Evolutionary conservation across 2,329 filamentous ascomycete species (phyloP), one percentile per base, ranked within the genome.

Genomic region (Ascochyta viciae-villosae): DNA sequence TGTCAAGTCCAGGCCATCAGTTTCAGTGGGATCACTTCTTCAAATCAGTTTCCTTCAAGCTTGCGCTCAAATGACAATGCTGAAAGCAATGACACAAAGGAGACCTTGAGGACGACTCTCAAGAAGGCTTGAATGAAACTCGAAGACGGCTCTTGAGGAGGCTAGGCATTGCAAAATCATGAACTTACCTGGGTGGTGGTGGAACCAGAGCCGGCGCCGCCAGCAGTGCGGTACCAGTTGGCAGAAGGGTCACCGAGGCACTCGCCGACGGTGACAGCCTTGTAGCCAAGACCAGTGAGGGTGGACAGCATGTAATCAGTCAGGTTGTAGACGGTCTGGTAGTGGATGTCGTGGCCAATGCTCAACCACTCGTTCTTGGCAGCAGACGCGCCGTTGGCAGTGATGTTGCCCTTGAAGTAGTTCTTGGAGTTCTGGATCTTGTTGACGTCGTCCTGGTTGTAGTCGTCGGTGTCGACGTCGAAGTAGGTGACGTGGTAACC

Each of bases 401-500:
- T 72, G 60, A 84, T 79, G 50, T 79, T 80, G 26, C 75, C 68
- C 57, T 74, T 67, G 74, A 87, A 86, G 62, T 77, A 79, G 63
- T 82, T 74, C 76, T 86, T 77, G 65, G 83, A 82, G 70, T 82
- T 80, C 60, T 82, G 77, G 46, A 83, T 82, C 54, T 76, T 62
- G 51, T 74, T 68, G 0, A 83, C 77, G 4, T 78, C 75, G 56
- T 80, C 74, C 47, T 83, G 80, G 66, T 86, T 82, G 79, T 86
- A 87, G 73, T 88, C 86, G 46, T 85, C 82, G 1, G 85, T 81
- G 67, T 88, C 85, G 44, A 88, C 76, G 59, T 87, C 83, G 65
- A 86, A 80, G 64, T 84, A 87, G 64, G 84, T 82, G 65, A 87
- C 80, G 66, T 85, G 84, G 77, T 86, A 87, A 52, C 82, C 82